phyloP scores from a whole-genome alignment of 495 filamentous ascomycete species.

The Hypoxylon intermedium region DNA sequence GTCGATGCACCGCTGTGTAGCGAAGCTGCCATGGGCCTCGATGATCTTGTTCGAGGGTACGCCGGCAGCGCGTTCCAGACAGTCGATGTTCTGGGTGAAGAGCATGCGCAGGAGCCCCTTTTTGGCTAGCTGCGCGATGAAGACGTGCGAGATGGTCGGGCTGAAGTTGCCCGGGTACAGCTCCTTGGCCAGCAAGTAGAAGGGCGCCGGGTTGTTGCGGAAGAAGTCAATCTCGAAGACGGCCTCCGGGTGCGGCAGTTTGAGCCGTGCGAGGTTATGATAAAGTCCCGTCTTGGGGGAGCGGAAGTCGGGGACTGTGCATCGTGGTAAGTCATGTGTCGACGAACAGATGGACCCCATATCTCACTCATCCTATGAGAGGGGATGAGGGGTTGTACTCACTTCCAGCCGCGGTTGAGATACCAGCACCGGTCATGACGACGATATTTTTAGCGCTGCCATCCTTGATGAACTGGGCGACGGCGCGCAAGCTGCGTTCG shows the following conservation, averaged over 20 bases:
- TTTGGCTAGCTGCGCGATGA: conserved; percentile 73
- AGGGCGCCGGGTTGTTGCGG: conserved; percentile 80
- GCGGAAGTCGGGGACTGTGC: conserved; percentile 74
- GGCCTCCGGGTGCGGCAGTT: conserved; percentile 79
- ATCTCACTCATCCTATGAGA: too few relatives aligned
- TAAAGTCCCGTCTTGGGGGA: conserved; percentile 79
- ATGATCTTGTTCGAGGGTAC: conserved; percentile 81
- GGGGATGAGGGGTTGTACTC: conserved; percentile 33
- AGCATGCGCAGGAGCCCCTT: conserved; percentile 81
- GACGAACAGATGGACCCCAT: background rate
- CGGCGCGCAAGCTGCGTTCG: conserved; percentile 69
- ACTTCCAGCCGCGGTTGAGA: conserved; percentile 66
- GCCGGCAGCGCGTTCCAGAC: conserved; percentile 86
- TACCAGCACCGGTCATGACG: conserved; percentile 76
- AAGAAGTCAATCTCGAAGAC: conserved; percentile 92
- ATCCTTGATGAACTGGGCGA: conserved; percentile 78
- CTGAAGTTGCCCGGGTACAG: conserved; percentile 90
- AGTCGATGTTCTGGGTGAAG: conserved; percentile 98
- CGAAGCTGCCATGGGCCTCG: conserved; percentile 96
- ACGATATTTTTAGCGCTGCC: conserved; percentile 72
- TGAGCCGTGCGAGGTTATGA: conserved; percentile 81
- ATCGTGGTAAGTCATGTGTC: conserved; percentile 38
- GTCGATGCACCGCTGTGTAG: conserved; percentile 86
- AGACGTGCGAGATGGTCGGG: conserved; percentile 73
- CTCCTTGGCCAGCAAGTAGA: conserved; percentile 89